A percentile compares a stretch with the other conserved stretches of the same genome.
Conservation (phyloP, 2,329 filamentous ascomycete species). For the Aschersonia sp. region DNA sequence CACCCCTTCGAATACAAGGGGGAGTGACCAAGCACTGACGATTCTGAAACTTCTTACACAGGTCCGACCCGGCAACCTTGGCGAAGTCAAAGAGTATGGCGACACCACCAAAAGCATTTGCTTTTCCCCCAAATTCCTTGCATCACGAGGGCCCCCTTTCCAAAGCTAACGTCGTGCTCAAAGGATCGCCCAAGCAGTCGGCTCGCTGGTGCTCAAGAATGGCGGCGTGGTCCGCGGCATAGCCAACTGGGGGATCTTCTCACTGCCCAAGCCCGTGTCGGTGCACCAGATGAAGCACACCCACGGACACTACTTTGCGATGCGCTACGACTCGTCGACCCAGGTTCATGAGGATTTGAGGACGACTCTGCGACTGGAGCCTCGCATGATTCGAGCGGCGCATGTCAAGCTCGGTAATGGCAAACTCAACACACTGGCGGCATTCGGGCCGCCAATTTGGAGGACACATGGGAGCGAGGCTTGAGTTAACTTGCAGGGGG, state of each 20-base stretch:
- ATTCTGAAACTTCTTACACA: constrained; percentile 19
- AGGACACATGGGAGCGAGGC: constrained; percentile 18
- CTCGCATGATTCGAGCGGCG: constrained; percentile 74
- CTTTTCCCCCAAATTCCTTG: constrained; percentile 1
- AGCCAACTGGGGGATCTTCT: constrained; percentile 89
- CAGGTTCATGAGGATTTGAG: constrained; percentile 61
- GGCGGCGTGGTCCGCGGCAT: constrained; percentile 85
- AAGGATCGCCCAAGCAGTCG: constrained; percentile 79
- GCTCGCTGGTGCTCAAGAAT: constrained; percentile 65
- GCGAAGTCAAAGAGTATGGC: constrained; percentile 87
- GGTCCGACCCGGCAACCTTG: constrained; percentile 82
- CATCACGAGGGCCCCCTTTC: neutral
- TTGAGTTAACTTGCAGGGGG: constrained; percentile 6
- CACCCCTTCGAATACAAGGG: neutral
- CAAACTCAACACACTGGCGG: constrained; percentile 34
- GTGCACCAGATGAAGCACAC: constrained; percentile 74
- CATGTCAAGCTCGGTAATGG: constrained; percentile 72
- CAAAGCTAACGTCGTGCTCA: no score
- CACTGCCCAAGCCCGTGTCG: constrained; percentile 64
- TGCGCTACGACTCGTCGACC: constrained; percentile 79
- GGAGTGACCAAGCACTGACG: no score
- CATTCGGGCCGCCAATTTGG: constrained; percentile 37
- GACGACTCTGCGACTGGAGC: constrained; percentile 67
- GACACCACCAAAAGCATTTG: constrained; percentile 5
- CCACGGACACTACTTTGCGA: constrained; percentile 89